phyloP scores from a whole-genome alignment of 768 basidiomycete genomes.

The Auricularia auricula-judae region DNA sequence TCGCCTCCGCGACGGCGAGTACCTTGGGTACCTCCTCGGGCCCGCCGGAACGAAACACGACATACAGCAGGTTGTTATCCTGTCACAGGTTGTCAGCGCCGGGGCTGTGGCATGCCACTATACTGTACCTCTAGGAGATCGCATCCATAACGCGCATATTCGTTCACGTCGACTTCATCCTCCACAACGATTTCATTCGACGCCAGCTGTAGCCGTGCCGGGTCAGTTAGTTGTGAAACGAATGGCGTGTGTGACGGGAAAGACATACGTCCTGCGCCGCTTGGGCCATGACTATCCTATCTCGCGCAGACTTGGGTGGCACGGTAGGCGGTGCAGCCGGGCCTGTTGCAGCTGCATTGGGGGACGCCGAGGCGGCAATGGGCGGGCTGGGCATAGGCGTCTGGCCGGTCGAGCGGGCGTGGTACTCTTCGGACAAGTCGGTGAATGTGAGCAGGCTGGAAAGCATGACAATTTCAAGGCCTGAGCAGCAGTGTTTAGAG shows the following conservation, averaged over 20 bases:
- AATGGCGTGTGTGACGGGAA: not conserved
- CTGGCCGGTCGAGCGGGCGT: constrained; percentile 23
- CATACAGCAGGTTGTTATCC: constrained; percentile 76
- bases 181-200: constrained; percentile 59
- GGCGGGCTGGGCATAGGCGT: constrained; percentile 7
- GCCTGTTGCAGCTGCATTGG: not conserved
- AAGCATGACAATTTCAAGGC: constrained; percentile 71
- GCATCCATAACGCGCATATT: constrained; percentile 62
- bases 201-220: constrained; percentile 4
- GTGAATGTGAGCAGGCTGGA: constrained; percentile 69
- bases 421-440: constrained; percentile 44
- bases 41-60: constrained; percentile 56
- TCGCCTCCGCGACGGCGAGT: constrained; percentile 67
- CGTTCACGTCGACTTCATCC: constrained; percentile 49
- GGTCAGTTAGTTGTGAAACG: not conserved
- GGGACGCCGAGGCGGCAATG: not conserved
- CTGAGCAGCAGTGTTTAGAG: constrained; percentile 14
- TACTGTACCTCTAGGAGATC: constrained; percentile 44
- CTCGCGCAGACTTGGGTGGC: constrained; percentile 44
- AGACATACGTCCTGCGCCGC: constrained; percentile 7
- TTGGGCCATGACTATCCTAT: constrained; percentile 64
- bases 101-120: not conserved
- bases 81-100: constrained; percentile 15
- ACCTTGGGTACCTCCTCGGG: constrained; percentile 64
- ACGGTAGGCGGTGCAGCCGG: constrained; percentile 1